Base-by-base conservation (phyloP, 2,329 filamentous ascomycete genomes). In the Cryphonectria carpinicola region DNA sequence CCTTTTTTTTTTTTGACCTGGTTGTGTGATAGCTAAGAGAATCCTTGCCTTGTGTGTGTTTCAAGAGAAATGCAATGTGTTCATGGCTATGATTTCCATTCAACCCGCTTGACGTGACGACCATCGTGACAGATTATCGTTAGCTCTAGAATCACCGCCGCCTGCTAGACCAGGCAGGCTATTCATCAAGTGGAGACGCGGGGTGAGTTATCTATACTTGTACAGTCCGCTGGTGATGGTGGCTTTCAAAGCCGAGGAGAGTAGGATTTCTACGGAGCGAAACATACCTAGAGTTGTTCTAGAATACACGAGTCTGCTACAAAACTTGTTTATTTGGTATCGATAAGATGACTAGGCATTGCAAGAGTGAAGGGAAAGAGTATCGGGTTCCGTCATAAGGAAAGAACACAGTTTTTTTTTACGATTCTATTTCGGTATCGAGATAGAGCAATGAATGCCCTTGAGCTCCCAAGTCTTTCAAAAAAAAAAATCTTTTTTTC, bases 401-500 rank as follows among this genome's bases (percentile, higher is more conserved):
- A 17, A 28, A 56, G 22, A 54, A 56, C n/a, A n/a, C n/a, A n/a
- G n/a, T 32, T 28, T 28, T 28, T 1, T 28, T 28, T 28, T 28
- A 63, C 39, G 46, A 7, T 62, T 67, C 46, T 66, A 58, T 58
- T 41, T 52, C 49, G 68, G 62, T 41, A 62, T 39, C 63, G 56
- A 70, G 63, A 56, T 35, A 43, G 35, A 62, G 25, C 35, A 43
- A 65, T 58, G 28, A 43, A 65, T 58, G 28, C 32, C 70, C 28
- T 68, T 35, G 58, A 70, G 68, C 32, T 54, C 32, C 56, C 28
- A 69, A 70, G 60, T 67, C 39, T 62, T 62, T 49, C 52, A 13
- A 39, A 39, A 39, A 39, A 32, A 39, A 39, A 32, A 1, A 13
- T 39, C 11, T 68, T 68, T 62, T 62, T 22, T 41, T 62, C 28